These are phyloP conservation scores for Cordyceps tenuipes DNA, from an alignment of 2,329 filamentous ascomycete species.

Conservation along the genomic window DNA sequence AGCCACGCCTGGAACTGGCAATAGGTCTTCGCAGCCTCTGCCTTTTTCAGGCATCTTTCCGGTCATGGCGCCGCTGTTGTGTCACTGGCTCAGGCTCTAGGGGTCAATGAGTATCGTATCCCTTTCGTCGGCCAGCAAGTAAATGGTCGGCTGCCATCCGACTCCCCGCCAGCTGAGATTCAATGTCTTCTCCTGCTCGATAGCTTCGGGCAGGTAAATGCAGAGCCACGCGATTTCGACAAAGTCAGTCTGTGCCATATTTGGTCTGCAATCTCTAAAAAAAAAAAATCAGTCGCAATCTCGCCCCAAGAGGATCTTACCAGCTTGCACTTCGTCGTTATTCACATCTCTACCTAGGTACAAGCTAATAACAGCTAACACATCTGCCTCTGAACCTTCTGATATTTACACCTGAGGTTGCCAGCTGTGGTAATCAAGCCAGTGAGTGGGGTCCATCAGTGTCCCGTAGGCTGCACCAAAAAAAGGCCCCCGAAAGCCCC, in stretches of 20 bases:
- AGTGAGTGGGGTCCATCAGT: neutral
- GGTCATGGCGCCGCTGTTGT: neutral
- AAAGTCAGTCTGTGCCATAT: too few species aligned
- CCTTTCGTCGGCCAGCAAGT: neutral
- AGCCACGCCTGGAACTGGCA: neutral
- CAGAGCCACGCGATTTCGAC: too few species aligned
- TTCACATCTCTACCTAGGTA: too few species aligned
- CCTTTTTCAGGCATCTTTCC: slow-evolving; percentile 9
- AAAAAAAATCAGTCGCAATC: too few species aligned
- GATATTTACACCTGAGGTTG: too few species aligned
- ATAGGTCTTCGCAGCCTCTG: slow-evolving; percentile 6
- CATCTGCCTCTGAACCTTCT: too few species aligned
- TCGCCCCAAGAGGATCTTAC: too few species aligned
- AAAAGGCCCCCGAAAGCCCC: slow-evolving; percentile 8
- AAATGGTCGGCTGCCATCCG: neutral
- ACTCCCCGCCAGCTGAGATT: neutral
- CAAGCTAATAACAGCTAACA: too few species aligned
- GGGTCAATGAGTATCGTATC: neutral
- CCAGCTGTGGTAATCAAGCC: too few species aligned
- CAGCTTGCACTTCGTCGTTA: too few species aligned
- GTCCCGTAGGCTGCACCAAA: neutral
- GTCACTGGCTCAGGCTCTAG: neutral
- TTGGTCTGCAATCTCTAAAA: too few species aligned
- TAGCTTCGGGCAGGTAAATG: neutral
- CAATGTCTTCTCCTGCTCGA: neutral